phyloP scores from a whole-genome alignment of 106 monocot genomes.

The Allium fistulosum region DNA sequence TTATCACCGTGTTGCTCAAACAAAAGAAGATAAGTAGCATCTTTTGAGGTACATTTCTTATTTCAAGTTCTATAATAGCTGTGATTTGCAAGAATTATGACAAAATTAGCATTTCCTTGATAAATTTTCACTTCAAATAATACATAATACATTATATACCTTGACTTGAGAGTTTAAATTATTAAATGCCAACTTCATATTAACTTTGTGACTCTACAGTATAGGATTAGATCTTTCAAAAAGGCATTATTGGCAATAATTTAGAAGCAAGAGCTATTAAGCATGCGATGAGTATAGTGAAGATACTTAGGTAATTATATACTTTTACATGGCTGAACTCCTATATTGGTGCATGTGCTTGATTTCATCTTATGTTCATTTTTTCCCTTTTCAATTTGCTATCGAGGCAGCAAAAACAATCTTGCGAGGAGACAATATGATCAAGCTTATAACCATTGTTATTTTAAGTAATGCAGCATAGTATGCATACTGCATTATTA shows the following conservation, averaged over 20 bases:
- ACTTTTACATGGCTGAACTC: background rate
- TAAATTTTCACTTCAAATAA: too few species aligned
- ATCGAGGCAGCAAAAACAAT: too few species aligned
- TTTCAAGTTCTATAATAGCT: background rate
- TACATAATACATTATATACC: too few species aligned
- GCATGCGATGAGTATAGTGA: constrained; percentile 96
- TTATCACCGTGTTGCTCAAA: constrained; percentile 90
- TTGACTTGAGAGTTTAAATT: too few species aligned
- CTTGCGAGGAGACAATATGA: too few species aligned
- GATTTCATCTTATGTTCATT: too few species aligned
- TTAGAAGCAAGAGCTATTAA: constrained; percentile 94
- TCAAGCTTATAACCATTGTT: too few species aligned
- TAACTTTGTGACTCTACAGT: constrained; percentile 26
- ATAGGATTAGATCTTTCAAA: constrained; percentile 88
- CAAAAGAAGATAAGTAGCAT: constrained; percentile 92
- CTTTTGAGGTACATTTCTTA: constrained; percentile 48
- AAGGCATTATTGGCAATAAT: constrained; percentile 68
- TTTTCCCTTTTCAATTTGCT: too few species aligned
- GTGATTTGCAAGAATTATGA: background rate
- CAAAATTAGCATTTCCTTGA: background rate
- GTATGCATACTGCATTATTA: too few species aligned
- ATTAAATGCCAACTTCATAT: background rate
- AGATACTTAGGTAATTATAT: constrained; percentile 67
- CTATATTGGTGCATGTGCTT: too few species aligned
- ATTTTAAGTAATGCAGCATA: too few species aligned